Evolutionary conservation across 2,329 filamentous ascomycete species (phyloP), one percentile per base, ranked within the genome.

Genomic region (Cladosporium colombiae): DNA sequence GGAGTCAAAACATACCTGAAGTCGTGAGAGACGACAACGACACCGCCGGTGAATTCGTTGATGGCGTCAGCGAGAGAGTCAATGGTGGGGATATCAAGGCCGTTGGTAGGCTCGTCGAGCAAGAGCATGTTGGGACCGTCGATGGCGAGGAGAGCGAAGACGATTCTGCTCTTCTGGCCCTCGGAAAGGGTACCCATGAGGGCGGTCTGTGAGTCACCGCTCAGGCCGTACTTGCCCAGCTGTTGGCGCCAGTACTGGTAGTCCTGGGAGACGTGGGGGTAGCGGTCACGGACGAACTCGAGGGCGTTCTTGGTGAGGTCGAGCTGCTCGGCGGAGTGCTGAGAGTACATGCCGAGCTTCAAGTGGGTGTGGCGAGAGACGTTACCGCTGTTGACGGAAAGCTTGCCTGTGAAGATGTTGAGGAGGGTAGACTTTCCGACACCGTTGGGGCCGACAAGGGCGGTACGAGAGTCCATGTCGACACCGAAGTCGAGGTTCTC

Each of bases 171-270:
- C 88, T 96, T 96, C 83, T 99, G 95, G 64, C 95, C 95, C 78
- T 99, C 95, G 69, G 95, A 98, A 72, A 99, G 85, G 18, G 95
- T 99, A 69, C 95, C 96, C 90, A 99, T 99, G 78, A 98, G 86
- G 57, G 95, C 92, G 58, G 95, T 99, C 85, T 99, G 96, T 35
- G 92, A 84, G 69, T 98, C 93, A 79, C 96, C 96, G 66, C 88
- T 91, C 70, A 99, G 87, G 78, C 96, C 96, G 80, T 99, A 99
- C 71, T 89, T 88, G 75, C 95, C 95, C 44, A 99, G 91, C 83
- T 97, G 93, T 82, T 97, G 94, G 78, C 95, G 89, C 95, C 95
- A 99, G 88, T 95, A 99, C 83, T 99, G 95, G 85, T 97, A 96
- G 79, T 99, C 95, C 79, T 99, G 95, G 63, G 89, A 93, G 82